Base-by-base conservation (phyloP, 2,329 filamentous ascomycete genomes). In the Cladophialophora chaetospira region DNA sequence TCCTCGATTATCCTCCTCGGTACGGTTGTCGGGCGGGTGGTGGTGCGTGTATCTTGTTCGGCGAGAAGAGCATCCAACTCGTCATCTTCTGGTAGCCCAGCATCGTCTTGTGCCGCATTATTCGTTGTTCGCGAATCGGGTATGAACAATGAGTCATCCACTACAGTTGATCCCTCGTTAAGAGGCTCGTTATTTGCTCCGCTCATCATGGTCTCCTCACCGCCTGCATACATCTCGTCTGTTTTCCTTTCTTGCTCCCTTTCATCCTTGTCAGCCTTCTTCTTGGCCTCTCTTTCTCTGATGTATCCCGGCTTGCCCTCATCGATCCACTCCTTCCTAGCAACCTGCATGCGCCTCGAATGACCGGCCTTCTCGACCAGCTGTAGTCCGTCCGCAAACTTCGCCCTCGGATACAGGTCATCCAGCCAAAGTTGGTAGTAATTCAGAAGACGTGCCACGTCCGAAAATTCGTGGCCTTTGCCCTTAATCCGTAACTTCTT, bases 391-490 rank as follows among this genome's bases (percentile, higher is more conserved):
- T 99, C 94, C 45, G 89, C 82, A 68, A 99, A 99, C 68, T 91
- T 93, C 4, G 93, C 94, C 68, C 95, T 91, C 10, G 94, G 94
- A 68, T 92, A 99, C 10, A 99, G 79, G 68, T 97, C 91, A 73
- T 99, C 93, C 1, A 99, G 87, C 94, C 94, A 99, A 54, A 96
- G 74, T 71, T 97, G 94, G 70, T 97, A 99, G 70, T 95, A 89
- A 21, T 89, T 90, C 45, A 99, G 80, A 21, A 99, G 81, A 13
- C 86, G 84, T 0, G 87, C 83, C 9, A 91, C 84, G 69, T 99
- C 94, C 15, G 88, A 87, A 73, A 94, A 97, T 86, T 99, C 94
- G 70, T 97, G 90, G 0, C 92, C 93, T 72, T 96, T 97, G 47
- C 94, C 94, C 70, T 93, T 95, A 65, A 97, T 85, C 19, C 57